These are phyloP conservation scores for Lycium barbarum DNA, from an alignment of 257 asterid species.

Conservation along the genomic window DNA sequence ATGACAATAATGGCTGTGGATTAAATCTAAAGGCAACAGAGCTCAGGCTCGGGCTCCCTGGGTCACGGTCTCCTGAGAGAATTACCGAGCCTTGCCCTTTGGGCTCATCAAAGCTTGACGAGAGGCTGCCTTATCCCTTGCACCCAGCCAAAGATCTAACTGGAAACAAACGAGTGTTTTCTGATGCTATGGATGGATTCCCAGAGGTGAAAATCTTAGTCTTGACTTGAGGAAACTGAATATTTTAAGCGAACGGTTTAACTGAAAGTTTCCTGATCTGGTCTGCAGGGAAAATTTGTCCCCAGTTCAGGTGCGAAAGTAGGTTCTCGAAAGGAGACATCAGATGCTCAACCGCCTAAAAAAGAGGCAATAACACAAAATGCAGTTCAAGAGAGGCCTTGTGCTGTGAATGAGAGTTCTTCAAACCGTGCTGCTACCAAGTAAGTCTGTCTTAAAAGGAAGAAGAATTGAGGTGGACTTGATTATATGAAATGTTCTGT, in stretches of 20 bases:
- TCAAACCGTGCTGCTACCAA: constrained; percentile 46
- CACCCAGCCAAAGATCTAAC: constrained; percentile 54
- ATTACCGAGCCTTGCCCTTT: constrained; percentile 42
- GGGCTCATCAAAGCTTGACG: constrained; percentile 49
- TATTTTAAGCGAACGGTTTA: constrained; percentile 9
- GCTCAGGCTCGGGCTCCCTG: constrained; percentile 74
- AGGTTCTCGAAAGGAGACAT: constrained; percentile 36
- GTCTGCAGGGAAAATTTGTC: constrained; percentile 45
- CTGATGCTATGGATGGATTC: constrained; percentile 68
- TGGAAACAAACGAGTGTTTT: constrained; percentile 74
- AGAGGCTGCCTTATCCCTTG: constrained; percentile 64
- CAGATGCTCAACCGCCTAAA: constrained; percentile 39
- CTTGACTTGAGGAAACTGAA: background rate
- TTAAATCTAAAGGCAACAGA: constrained; percentile 71
- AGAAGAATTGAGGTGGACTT: background rate
- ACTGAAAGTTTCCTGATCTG: constrained; percentile 18
- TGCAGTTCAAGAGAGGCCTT: constrained; percentile 43
- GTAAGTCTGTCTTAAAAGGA: constrained; percentile 42
- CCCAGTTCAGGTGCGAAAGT: constrained; percentile 37
- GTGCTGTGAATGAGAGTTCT: constrained; percentile 32
- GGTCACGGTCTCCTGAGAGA: constrained; percentile 60
- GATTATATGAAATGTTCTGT: background rate
- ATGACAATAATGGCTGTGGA: constrained; percentile 40
- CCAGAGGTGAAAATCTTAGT: constrained; percentile 46
- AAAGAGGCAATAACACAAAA: constrained; percentile 40